Evolutionary conservation across 169 alveolate species (phyloP), one percentile per base, ranked within the genome.

Genomic region (Theileria equi): DNA sequence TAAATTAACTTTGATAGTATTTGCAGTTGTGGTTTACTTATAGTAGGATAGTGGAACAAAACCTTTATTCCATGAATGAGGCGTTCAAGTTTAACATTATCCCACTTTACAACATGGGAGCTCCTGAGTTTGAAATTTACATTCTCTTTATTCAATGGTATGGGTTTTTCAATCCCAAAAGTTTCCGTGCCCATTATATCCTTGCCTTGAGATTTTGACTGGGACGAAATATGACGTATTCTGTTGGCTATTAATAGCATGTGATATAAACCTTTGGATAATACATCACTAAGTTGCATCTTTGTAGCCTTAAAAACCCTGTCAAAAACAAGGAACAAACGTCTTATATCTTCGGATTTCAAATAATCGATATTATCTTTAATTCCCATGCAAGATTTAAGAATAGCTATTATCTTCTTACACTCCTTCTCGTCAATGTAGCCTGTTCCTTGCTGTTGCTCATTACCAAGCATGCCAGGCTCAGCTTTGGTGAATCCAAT

Each of bases 1-100:
- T 60, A 38, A n/a, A 50, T 40, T 19, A 69, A 31, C 21, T 69
- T 69, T 10, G 80, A 38, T 17, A 69, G 29, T 5, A 69, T 36
- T 21, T 69, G 81, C 28, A 69, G 32, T 41, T 69, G 81, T 28
- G 81, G 70, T 26, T 50, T 57, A 16, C 32, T 21, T 57, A 69
- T 69, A 11, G 77, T 69, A 8, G 71, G 66, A 47, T 47, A 69
- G 31, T 32, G 81, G 55, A 69, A 69, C 17, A 58, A 40, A 31
- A 69, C 74, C 45, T 49, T 43, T 17, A 69, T n/a, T 16, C 81
- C 81, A 8, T 38, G 67, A 8, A 69, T 60, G 34, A 17, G 21
- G 11, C 73, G 44, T 21, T 58, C 58, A 38, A 69, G 10, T 19
- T 61, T 58, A 7, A 69, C 31, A 28, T 47, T 69, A n/a, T 69